Evolutionary conservation across 805 yeast species (phyloP).

Genomic region (Saturnispora halmiae): DNA sequence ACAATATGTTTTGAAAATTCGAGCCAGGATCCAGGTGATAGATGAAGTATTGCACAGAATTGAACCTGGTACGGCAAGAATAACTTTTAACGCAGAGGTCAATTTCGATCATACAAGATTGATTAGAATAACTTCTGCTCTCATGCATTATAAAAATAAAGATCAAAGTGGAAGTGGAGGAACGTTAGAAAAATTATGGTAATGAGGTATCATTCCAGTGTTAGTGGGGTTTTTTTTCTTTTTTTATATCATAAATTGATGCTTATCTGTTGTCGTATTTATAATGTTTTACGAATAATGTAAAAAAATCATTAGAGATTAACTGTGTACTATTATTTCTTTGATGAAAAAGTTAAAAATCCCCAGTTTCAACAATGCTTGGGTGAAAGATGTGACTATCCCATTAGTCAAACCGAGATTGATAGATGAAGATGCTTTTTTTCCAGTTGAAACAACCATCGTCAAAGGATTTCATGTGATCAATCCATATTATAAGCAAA

Average conservation of each 20-base stretch:
- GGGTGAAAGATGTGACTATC: not conserved
- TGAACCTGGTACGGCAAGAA: constrained; percentile 25
- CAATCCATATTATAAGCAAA: constrained; percentile 3
- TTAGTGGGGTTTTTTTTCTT: no score
- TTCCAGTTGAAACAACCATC: not conserved
- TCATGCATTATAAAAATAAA: constrained; percentile 22
- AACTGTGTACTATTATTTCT: no score
- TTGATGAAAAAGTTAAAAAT: not conserved
- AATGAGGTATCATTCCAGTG: not conserved
- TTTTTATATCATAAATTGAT: not conserved
- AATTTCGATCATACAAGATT: constrained; percentile 31
- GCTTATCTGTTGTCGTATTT: no score
- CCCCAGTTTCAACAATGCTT: not conserved
- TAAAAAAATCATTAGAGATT: no score
- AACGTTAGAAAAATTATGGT: constrained; percentile 26
- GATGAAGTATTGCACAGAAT: constrained; percentile 15
- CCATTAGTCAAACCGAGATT: not conserved
- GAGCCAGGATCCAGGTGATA: constrained; percentile 24
- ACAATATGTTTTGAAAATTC: constrained; percentile 26
- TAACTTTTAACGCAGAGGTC: constrained; percentile 27
- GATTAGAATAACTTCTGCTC: constrained; percentile 23
- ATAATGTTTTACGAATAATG: no score
- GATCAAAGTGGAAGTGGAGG: constrained; percentile 18
- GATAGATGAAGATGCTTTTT: not conserved
- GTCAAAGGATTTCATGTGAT: constrained; percentile 4